Evolutionary conservation across 2,329 filamentous ascomycete genomes (phyloP), one percentile per base, ranked within the genome.

Genomic region (Phialemoniopsis sp.): DNA sequence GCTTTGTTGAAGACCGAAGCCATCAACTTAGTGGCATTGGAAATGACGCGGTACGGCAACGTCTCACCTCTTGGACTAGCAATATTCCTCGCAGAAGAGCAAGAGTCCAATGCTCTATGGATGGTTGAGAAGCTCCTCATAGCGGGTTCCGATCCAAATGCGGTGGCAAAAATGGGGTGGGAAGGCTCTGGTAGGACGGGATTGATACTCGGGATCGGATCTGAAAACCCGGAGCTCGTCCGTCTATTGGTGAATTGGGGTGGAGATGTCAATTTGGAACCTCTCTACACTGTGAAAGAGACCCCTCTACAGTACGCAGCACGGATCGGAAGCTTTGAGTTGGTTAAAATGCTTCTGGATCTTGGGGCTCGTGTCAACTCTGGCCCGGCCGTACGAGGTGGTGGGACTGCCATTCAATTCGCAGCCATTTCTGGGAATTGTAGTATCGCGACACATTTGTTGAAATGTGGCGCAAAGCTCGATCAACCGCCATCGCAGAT

Each of bases 291-390:
- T 3, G 32, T 46, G 8, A 44, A 13, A 7, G 29, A 18, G 16
- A 52, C 49, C 3, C 47, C 52, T 4, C 34, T 55, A 10, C 51
- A 54, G 19, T 41, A 42, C 7, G 49, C 50, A 2, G 47, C 48
- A 9, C 21, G 43, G 21, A 4, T 36, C 12, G 49, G 48, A 1
- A 36, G 38, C 8, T 26, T 49, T 8, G 42, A 46, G 3, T 45
- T 52, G 13, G 40, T 48, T 5, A 37, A 46, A 12, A 18, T 50
- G 12, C 41, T 54, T 6, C 39, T 54, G 13, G 31, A 34, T 2
- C 36, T 38, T 12, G 44, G 45, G 1, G 49, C 52, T 4, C 39
- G 49, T 8, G 37, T 43, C 2, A 50, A 53, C 18, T 39, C 13
- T 4, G n/a, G 38, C 14, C 34, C 48, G 8, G 29, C 44, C 13